Evolutionary conservation across 192 early-diverging fungal species (phyloP).

Genomic region (Cetraspora pellucida): DNA sequence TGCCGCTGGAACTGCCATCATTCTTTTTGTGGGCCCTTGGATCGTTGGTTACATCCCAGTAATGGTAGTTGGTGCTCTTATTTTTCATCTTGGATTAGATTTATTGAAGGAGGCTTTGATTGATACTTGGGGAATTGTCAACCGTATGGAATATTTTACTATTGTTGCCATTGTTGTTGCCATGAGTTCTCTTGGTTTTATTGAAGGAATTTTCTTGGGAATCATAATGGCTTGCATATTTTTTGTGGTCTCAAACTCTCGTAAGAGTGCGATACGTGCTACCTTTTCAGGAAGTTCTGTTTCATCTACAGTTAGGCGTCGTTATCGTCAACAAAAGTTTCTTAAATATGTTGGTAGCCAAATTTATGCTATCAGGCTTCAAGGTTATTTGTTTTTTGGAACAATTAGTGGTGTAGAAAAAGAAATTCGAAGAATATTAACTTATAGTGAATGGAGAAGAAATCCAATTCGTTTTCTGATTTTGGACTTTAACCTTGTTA

Average conservation of each 20-base stretch:
- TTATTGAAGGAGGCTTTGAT: conserved; percentile 87
- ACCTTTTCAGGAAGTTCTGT: conserved; percentile 69
- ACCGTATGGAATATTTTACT: conserved; percentile 87
- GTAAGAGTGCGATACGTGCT: conserved; percentile 63
- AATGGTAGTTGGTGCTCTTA: conserved; percentile 91
- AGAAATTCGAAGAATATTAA: conserved; percentile 66
- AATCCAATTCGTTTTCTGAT: conserved; percentile 84
- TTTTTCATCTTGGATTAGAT: conserved; percentile 96
- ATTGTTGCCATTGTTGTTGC: conserved; percentile 81
- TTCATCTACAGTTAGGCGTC: conserved; percentile 84
- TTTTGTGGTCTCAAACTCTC: conserved; percentile 83
- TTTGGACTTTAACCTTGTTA: conserved; percentile 86
- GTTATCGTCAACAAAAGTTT: conserved; percentile 87
- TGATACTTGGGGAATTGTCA: conserved; percentile 85
- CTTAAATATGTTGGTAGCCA: conserved; percentile 81
- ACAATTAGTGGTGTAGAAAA: conserved; percentile 84
- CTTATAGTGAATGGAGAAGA: conserved; percentile 63
- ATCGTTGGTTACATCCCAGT: conserved; percentile 93
- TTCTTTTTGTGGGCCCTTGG: conserved; percentile 83
- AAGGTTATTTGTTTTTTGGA: conserved; percentile 98
- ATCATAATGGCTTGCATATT: conserved; percentile 93
- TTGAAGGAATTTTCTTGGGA: conserved; percentile 94
- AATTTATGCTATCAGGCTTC: conserved; percentile 86
- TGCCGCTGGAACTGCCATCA: conserved; percentile 65
- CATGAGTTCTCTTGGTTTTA: conserved; percentile 94